Evolutionary conservation across 495 filamentous ascomycete species (phyloP).

Genomic region (Aspergillus diversus): DNA sequence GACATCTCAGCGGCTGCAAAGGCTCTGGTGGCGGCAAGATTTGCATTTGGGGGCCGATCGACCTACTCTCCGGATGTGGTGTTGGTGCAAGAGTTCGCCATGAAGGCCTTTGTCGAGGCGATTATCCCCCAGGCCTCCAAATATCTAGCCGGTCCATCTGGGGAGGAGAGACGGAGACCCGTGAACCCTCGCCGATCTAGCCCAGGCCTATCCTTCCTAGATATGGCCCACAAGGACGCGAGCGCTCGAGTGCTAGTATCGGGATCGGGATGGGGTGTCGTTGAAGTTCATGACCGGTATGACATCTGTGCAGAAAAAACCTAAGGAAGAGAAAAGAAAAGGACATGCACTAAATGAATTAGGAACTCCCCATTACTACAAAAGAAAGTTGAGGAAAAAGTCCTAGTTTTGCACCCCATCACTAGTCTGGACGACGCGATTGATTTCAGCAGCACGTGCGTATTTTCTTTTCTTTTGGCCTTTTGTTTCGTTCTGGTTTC

Average conservation of each 20-base stretch:
- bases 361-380: slow-evolving; percentile 33
- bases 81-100: slow-evolving; percentile 58
- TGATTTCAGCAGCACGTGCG: slow-evolving; percentile 38
- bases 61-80: slow-evolving; percentile 59
- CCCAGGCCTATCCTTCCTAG: slow-evolving; percentile 22
- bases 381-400: slow-evolving; percentile 36
- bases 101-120: slow-evolving; percentile 52
- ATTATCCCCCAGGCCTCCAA: slow-evolving; percentile 40
- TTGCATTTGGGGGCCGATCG: slow-evolving; percentile 52
- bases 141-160: slow-evolving; percentile 38
- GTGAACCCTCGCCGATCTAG: slow-evolving; percentile 23
- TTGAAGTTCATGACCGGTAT: slow-evolving; percentile 36
- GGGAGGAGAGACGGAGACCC: slow-evolving; percentile 24
- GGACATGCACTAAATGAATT: background rate
- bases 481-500: background rate
- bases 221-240: slow-evolving; percentile 30
- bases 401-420: slow-evolving; percentile 41
- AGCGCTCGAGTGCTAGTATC: slow-evolving; percentile 30
- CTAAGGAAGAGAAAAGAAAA: background rate
- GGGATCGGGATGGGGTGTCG: slow-evolving; percentile 36
- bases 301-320: background rate
- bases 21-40: slow-evolving; percentile 50
- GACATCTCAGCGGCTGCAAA: slow-evolving; percentile 49
- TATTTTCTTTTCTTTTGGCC: background rate
- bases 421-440: slow-evolving; percentile 52